Conservation (phyloP, 208 protist species). For the Trypanosoma rangeli region DNA sequence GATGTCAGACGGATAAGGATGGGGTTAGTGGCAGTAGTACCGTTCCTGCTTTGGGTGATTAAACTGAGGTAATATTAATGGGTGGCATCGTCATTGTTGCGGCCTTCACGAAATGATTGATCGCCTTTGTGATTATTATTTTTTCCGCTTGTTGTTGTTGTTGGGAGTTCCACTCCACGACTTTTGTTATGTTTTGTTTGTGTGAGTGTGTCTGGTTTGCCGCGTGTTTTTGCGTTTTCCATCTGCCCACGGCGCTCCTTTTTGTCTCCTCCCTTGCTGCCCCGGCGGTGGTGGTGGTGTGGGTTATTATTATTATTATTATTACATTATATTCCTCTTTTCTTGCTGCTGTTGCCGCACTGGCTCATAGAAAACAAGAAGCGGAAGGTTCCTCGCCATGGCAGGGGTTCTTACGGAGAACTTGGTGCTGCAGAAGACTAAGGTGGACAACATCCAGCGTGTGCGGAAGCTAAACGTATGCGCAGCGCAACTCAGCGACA, state of each 20-base stretch:
- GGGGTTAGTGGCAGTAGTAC: neutral
- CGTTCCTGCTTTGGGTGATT: slow-evolving; percentile 2
- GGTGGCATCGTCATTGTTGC: neutral
- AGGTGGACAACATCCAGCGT: slow-evolving; percentile 73
- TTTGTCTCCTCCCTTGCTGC: too few species aligned
- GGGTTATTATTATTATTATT: slow-evolving; percentile 29
- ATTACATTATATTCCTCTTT: slow-evolving; percentile 17
- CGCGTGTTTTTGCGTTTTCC: too few species aligned
- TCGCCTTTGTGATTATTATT: neutral
- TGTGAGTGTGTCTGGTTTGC: too few species aligned
- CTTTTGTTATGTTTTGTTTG: too few species aligned
- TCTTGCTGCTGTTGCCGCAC: slow-evolving; percentile 24
- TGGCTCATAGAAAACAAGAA: slow-evolving; percentile 14
- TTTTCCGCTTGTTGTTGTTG: slow-evolving; percentile 19
- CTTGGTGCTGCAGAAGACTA: slow-evolving; percentile 81
- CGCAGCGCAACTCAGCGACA: slow-evolving; percentile 75
- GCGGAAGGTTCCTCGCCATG: slow-evolving; percentile 32
- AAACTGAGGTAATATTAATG: neutral
- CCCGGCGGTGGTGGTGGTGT: too few species aligned
- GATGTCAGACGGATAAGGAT: neutral
- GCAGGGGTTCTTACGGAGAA: slow-evolving; percentile 82
- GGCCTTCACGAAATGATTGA: too few species aligned
- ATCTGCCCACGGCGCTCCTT: too few species aligned
- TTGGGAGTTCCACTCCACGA: too few species aligned
- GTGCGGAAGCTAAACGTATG: slow-evolving; percentile 90